Evolutionary conservation across 2,329 filamentous ascomycete genomes (phyloP).

Genomic region (Alternaria postmessia): DNA sequence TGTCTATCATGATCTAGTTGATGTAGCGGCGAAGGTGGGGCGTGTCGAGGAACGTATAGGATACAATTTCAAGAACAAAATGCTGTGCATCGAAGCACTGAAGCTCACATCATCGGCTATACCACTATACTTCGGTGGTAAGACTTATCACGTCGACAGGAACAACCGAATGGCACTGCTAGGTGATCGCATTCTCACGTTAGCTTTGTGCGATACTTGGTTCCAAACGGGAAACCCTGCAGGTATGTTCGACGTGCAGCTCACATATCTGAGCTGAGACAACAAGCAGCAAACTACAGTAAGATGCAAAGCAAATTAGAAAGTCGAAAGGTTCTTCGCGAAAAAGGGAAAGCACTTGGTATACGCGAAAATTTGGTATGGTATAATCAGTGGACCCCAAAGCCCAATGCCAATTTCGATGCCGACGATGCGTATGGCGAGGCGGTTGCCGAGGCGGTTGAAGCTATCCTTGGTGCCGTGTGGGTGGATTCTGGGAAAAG

Average conservation of each 20-base stretch:
- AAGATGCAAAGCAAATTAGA: conserved; percentile 4
- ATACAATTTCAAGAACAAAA: conserved; percentile 33
- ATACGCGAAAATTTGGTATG: conserved; percentile 19
- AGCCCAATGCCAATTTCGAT: too few relatives aligned
- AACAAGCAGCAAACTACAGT: conserved; percentile 11
- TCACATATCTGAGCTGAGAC: conserved; percentile 7
- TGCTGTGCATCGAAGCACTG: conserved; percentile 29
- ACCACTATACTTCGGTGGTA: conserved; percentile 28
- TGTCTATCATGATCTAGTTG: conserved; percentile 24
- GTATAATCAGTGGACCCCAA: not conserved
- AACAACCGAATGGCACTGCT: conserved; percentile 35
- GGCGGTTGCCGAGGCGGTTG: conserved; percentile 28
- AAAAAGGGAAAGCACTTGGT: conserved; percentile 14
- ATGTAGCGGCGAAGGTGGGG: conserved; percentile 23
- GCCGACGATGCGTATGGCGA: too few relatives aligned
- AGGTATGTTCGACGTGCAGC: conserved; percentile 5
- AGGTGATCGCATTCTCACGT: conserved; percentile 28
- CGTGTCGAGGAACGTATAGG: conserved; percentile 24
- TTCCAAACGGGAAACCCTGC: conserved; percentile 20
- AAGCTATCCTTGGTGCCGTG: conserved; percentile 34
- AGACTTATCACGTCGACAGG: conserved; percentile 1
- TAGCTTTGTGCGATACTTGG: conserved; percentile 30
- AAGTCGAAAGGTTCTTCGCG: conserved; percentile 13
- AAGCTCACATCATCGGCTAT: conserved; percentile 13
- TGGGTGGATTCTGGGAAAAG: conserved; percentile 28